Conservation (phyloP, 202 grass and related monocot genomes). For the Hordeum pubiflorum region DNA sequence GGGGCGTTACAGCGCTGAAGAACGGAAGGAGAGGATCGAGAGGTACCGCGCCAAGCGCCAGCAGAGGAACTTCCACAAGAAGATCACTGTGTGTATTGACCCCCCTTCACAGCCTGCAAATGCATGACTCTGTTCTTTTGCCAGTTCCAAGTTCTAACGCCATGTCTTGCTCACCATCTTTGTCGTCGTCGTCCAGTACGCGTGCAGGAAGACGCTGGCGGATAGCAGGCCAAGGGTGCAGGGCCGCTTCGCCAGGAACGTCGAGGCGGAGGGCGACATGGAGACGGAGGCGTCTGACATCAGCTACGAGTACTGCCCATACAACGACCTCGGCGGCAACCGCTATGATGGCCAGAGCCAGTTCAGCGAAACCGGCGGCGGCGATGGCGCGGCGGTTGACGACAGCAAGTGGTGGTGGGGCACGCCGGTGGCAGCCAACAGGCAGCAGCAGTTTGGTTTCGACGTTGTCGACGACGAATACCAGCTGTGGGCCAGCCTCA, state of each 20-base stretch:
- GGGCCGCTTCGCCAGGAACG: slow-evolving; percentile 78
- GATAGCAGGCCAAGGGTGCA: slow-evolving; percentile 78
- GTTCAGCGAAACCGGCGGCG: not conserved
- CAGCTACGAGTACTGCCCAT: slow-evolving; percentile 20
- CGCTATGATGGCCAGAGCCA: slow-evolving; percentile 7
- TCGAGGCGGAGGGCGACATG: slow-evolving; percentile 35
- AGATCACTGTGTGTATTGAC: slow-evolving; percentile 70
- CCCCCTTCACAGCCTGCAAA: not conserved
- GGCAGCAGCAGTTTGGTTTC: slow-evolving; percentile 26
- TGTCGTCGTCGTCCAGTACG: slow-evolving; percentile 42
- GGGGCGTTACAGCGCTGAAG: slow-evolving; percentile 61
- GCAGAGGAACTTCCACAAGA: slow-evolving; percentile 87
- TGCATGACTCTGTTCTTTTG: not conserved
- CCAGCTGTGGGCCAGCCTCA: slow-evolving; percentile 61
- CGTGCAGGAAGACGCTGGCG: slow-evolving; percentile 91
- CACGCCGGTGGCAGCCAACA: slow-evolving; percentile 10
- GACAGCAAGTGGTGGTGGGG: slow-evolving; percentile 35
- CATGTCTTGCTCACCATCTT: not conserved
- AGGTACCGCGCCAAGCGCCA: slow-evolving; percentile 78
- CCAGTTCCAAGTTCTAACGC: not conserved
- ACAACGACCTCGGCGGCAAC: slow-evolving; percentile 10
- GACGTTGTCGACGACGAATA: slow-evolving; percentile 16
- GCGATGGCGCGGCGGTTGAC: not conserved
- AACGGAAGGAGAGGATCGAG: slow-evolving; percentile 70
- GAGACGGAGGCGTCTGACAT: slow-evolving; percentile 23